These are phyloP conservation scores for Auricularia sp. DNA, from an alignment of 768 basidiomycete species.

Conservation along the genomic window DNA sequence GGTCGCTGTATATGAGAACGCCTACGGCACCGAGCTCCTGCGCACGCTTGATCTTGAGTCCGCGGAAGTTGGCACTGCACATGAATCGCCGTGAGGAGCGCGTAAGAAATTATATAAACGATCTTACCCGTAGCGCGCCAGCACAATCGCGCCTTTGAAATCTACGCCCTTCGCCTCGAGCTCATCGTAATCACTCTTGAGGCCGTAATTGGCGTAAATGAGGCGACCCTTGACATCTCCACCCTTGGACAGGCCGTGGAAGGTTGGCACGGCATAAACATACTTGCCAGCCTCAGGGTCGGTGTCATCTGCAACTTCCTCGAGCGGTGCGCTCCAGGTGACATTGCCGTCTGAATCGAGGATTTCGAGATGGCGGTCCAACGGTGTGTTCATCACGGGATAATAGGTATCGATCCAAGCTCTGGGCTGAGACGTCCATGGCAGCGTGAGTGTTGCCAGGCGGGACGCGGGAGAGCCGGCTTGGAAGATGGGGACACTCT, in stretches of 20 bases:
- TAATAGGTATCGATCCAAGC: slow-evolving; percentile 88
- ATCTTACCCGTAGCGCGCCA: slow-evolving; percentile 57
- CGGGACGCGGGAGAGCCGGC: slow-evolving; percentile 63
- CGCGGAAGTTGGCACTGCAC: slow-evolving; percentile 50
- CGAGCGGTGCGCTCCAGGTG: slow-evolving; percentile 62
- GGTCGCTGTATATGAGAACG: slow-evolving; percentile 76
- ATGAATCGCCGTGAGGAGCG: slow-evolving; percentile 12
- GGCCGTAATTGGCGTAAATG: slow-evolving; percentile 76
- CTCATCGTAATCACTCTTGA: slow-evolving; percentile 60
- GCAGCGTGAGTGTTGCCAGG: slow-evolving; percentile 48
- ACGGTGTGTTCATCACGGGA: slow-evolving; percentile 74
- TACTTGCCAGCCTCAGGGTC: slow-evolving; percentile 68
- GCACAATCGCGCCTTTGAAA: slow-evolving; percentile 66
- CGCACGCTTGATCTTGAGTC: slow-evolving; percentile 80
- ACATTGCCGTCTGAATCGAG: slow-evolving; percentile 43
- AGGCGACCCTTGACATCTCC: slow-evolving; percentile 64
- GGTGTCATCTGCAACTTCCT: slow-evolving; percentile 60
- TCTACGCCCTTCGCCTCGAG: slow-evolving; percentile 47
- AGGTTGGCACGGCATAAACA: slow-evolving; percentile 60
- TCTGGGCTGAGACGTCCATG: slow-evolving; percentile 36
- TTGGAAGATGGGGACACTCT: slow-evolving; percentile 45
- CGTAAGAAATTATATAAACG: not conserved
- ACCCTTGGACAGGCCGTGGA: slow-evolving; percentile 73
- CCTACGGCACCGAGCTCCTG: slow-evolving; percentile 75
- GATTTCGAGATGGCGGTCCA: slow-evolving; percentile 59